These are phyloP conservation scores for Carex arenaria DNA, from an alignment of 202 grass and related monocot genomes.

Conservation along the genomic window DNA sequence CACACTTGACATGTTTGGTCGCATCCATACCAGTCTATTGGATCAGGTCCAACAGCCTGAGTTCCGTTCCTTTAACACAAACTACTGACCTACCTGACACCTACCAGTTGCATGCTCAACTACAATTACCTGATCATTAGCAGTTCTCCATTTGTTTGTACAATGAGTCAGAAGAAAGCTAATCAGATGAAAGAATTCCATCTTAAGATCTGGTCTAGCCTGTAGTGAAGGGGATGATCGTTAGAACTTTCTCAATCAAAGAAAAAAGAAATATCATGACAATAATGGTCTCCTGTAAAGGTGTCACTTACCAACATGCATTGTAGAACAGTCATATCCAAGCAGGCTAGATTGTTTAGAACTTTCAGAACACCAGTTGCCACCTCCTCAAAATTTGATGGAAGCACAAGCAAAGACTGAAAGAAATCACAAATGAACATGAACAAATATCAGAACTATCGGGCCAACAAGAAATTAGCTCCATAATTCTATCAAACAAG, in stretches of 20 bases:
- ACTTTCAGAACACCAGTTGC: constrained; percentile 94
- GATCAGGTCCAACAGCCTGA: background rate
- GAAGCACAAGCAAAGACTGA: constrained; percentile 79
- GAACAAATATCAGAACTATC: background rate
- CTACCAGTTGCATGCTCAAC: background rate
- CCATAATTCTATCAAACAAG: background rate
- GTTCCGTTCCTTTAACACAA: constrained; percentile 1
- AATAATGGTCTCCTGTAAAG: constrained; percentile 23
- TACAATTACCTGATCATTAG: constrained; percentile 71
- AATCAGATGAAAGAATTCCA: constrained; percentile 99
- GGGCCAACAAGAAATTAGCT: background rate
- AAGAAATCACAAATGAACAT: constrained; percentile 21
- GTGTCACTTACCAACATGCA: constrained; percentile 81
- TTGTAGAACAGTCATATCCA: constrained; percentile 89
- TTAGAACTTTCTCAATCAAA: constrained; percentile 24
- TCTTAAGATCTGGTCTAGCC: constrained; percentile 94
- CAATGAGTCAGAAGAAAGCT: constrained; percentile 98
- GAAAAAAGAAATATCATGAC: constrained; percentile 16
- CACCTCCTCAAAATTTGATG: constrained; percentile 99
- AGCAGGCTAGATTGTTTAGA: constrained; percentile 86
- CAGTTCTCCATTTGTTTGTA: constrained; percentile 86
- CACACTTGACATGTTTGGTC: background rate
- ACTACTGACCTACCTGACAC: background rate
- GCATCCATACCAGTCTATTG: background rate
- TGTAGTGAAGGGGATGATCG: constrained; percentile 39